Percentiles rank a stretch among this genome's conserved stretches.
Conservation (phyloP, 345 rosid genomes). For the Abelmoschus esculentus region DNA sequence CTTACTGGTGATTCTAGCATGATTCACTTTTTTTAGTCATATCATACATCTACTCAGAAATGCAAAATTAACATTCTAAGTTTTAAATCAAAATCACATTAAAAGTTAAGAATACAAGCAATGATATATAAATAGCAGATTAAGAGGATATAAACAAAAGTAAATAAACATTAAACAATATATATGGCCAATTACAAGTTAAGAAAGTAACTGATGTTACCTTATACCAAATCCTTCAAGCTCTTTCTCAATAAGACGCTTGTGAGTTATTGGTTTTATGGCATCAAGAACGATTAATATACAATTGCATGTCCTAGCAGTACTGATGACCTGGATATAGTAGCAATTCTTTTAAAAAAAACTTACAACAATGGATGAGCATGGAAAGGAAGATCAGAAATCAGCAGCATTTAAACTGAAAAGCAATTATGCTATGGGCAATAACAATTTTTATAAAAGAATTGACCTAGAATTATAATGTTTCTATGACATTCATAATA, state of each 20-base stretch:
- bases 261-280: constrained; percentile 96
- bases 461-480: background rate
- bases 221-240: constrained; percentile 99
- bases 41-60: background rate
- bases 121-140: background rate
- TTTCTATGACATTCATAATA: background rate
- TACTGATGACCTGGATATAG: constrained; percentile 78
- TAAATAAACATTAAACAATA: background rate
- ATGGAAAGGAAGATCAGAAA: background rate
- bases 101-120: background rate
- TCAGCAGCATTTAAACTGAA: background rate
- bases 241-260: constrained; percentile 95
- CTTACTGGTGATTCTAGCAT: background rate
- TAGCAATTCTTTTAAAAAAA: background rate
- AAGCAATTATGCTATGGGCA: background rate
- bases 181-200: background rate
- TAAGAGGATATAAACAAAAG: background rate
- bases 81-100: background rate
- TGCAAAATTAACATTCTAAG: constrained; percentile 4
- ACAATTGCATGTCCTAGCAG: constrained; percentile 95
- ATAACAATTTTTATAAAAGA: background rate
- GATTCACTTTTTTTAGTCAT: background rate
- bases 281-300: constrained; percentile 95
- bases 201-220: constrained; percentile 24
- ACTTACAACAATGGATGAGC: background rate